Base-by-base conservation (phyloP, 495 filamentous ascomycete species). In the Tuber borchii region DNA sequence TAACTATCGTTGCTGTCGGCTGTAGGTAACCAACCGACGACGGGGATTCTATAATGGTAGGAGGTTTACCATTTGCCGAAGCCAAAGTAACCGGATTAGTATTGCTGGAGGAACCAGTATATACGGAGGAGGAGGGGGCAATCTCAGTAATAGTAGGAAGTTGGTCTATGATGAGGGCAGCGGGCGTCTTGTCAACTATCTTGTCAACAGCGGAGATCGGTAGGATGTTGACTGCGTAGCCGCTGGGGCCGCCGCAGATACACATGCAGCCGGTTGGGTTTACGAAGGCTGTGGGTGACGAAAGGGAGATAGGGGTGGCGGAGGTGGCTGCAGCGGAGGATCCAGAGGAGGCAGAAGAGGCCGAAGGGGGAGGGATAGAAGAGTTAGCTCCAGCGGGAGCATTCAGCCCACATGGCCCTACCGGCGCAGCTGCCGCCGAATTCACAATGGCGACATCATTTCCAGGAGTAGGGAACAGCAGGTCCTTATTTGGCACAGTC, bases 401-500 rank as follows among this genome's bases (percentile, higher is more conserved):
- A 39, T 19, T 68, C 56, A 51, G 56, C 44, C 69, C 78, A 34
- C 74, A 56, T 19, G 56, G 20, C n/a, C 72, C 45, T 12, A 65
- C 69, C 26, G 80, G 51, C 39, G 43, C 26, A 26, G 22, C 34
- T 1, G 56, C 46, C 46, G 26, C 26, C 5, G 17, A 40, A 17
- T 72, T 34, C n/a, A 39, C 73, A 19, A 39, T 71, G 3, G 31
- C 51, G 20, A 79, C 79, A n/a, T 72, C 70, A 2, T 51, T 37
- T 1, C 81, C 81, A 10, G 81, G 81, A 51, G 80, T 76, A 7
- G 80, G 78, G 74, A 82, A 80, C 16, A 72, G 65, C 16, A 80
- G n/a, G 68, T 78, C 79, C 14, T 22, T 26, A 5, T 61, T 61
- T 9, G 71, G 46, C 10, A 48, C 42, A 6, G 69, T 70, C 2